A percentile compares a stretch with the other conserved stretches of the same genome.
Conservation (phyloP, 352 stramenopile species). For the Globisporangium emineosum region DNA sequence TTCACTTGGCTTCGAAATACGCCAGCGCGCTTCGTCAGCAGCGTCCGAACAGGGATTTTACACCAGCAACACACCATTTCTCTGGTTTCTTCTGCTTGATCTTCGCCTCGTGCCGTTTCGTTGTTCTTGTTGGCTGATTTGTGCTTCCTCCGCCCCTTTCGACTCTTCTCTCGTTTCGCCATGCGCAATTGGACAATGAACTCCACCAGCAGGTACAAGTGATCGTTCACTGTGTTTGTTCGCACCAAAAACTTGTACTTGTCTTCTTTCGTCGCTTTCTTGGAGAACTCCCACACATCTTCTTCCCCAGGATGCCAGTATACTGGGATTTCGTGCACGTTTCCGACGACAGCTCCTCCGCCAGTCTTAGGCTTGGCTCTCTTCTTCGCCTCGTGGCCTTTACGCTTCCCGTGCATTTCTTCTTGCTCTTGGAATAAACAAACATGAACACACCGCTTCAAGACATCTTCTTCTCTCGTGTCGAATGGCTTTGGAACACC, state of each 20-base stretch:
- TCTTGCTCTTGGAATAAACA: slow-evolving; percentile 74
- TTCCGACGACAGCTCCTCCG: slow-evolving; percentile 54
- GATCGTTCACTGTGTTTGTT: slow-evolving; percentile 66
- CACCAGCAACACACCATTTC: slow-evolving; percentile 83
- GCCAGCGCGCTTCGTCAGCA: slow-evolving; percentile 46
- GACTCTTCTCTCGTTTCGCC: slow-evolving; percentile 22
- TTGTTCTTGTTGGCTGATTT: slow-evolving; percentile 1
- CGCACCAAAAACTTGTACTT: slow-evolving; percentile 85
- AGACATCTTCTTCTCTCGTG: slow-evolving; percentile 67
- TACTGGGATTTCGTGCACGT: slow-evolving; percentile 76
- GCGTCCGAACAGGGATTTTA: slow-evolving; percentile 59
- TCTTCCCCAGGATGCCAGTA: slow-evolving; percentile 68
- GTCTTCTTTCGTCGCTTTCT: slow-evolving; percentile 66
- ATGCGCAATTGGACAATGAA: slow-evolving; percentile 67
- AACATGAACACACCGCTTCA: slow-evolving; percentile 78
- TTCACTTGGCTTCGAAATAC: slow-evolving; percentile 52
- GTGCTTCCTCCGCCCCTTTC: slow-evolving; percentile 17
- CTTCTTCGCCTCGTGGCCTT: slow-evolving; percentile 17
- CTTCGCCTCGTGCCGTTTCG: background rate
- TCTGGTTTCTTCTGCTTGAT: slow-evolving; percentile 19
- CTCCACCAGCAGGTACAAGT: slow-evolving; percentile 65
- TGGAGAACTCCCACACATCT: slow-evolving; percentile 81
- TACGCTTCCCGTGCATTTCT: slow-evolving; percentile 7
- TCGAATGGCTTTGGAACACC: slow-evolving; percentile 78
- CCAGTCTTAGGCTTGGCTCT: slow-evolving; percentile 11